Percentiles rank a stretch among this genome's conserved stretches.
These are phyloP conservation scores for Triangularia setosa DNA, from an alignment of 2,329 filamentous ascomycete species.

Conservation along the genomic window DNA sequence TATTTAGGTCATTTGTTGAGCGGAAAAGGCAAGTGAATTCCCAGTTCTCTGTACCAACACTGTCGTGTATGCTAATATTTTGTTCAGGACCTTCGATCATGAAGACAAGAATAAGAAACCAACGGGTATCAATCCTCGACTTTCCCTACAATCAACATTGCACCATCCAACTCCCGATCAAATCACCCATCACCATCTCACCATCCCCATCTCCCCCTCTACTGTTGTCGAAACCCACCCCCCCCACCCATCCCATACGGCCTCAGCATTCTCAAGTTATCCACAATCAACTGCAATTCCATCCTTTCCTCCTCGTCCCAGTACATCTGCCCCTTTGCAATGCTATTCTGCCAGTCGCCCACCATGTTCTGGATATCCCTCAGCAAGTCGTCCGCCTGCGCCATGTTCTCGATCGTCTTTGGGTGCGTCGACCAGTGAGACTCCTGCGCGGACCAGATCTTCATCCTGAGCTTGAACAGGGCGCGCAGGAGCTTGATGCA, in stretches of 20 bases:
- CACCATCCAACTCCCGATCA: too few species aligned
- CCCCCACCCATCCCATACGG: constrained; percentile 2
- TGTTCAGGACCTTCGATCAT: neutral
- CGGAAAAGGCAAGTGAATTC: neutral
- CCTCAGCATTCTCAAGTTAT: neutral
- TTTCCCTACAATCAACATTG: too few species aligned
- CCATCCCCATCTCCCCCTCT: neutral
- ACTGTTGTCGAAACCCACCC: neutral
- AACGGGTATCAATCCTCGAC: neutral
- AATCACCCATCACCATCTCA: too few species aligned
- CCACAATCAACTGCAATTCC: neutral
- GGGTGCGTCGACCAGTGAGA: neutral
- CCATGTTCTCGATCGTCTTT: neutral
- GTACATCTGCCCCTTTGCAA: neutral
- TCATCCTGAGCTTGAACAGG: neutral
- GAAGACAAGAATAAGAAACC: neutral
- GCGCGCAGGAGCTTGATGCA: constrained; percentile 3
- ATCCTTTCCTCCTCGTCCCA: neutral
- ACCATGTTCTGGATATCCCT: constrained; percentile 2
- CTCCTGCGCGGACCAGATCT: neutral
- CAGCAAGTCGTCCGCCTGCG: constrained; percentile 1
- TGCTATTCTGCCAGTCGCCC: neutral
- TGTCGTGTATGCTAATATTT: neutral
- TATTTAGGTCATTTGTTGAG: too few species aligned
- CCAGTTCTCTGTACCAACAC: neutral